These are phyloP conservation scores for Pisolithus tinctorius DNA, from an alignment of 768 basidiomycete genomes.

Conservation along the genomic window DNA sequence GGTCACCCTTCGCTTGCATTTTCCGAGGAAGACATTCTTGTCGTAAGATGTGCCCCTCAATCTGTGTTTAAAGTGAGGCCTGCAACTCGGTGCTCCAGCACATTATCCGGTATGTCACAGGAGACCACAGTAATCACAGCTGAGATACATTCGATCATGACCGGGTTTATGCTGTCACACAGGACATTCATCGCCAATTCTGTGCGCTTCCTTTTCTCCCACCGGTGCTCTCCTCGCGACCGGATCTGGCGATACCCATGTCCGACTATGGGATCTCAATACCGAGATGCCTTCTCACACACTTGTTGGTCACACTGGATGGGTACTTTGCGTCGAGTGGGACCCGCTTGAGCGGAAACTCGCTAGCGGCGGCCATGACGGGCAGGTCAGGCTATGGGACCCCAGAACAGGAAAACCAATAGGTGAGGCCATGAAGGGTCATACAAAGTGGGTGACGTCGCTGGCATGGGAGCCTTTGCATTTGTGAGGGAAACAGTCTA, in stretches of 20 bases:
- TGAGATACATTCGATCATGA: slow-evolving; percentile 2
- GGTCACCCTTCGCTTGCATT: slow-evolving; percentile 64
- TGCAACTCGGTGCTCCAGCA: slow-evolving; percentile 90
- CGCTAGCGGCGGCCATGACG: slow-evolving; percentile 93
- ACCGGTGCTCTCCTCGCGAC: slow-evolving; percentile 89
- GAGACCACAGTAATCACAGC: slow-evolving; percentile 2
- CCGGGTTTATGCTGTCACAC: slow-evolving; percentile 1
- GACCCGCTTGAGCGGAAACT: slow-evolving; percentile 86
- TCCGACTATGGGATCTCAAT: slow-evolving; percentile 88
- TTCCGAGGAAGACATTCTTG: slow-evolving; percentile 80
- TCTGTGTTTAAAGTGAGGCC: slow-evolving; percentile 92
- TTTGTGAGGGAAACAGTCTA: slow-evolving; percentile 45
- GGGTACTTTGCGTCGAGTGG: slow-evolving; percentile 98
- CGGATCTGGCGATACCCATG: slow-evolving; percentile 91
- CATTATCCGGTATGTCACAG: slow-evolving; percentile 61
- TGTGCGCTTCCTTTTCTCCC: slow-evolving; percentile 94
- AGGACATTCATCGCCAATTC: slow-evolving; percentile 90
- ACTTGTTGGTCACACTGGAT: slow-evolving; percentile 84
- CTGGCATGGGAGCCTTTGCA: slow-evolving; percentile 96
- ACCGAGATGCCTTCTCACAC: slow-evolving; percentile 89
- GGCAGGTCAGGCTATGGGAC: slow-evolving; percentile 90
- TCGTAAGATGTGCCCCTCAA: slow-evolving; percentile 89
- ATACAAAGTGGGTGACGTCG: slow-evolving; percentile 94
- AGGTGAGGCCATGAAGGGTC: slow-evolving; percentile 86
- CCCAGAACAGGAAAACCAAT: slow-evolving; percentile 84